Evolutionary conservation across 2,329 filamentous ascomycete genomes (phyloP), one percentile per base, ranked within the genome.

Genomic region (Colletotrichum sojae): DNA sequence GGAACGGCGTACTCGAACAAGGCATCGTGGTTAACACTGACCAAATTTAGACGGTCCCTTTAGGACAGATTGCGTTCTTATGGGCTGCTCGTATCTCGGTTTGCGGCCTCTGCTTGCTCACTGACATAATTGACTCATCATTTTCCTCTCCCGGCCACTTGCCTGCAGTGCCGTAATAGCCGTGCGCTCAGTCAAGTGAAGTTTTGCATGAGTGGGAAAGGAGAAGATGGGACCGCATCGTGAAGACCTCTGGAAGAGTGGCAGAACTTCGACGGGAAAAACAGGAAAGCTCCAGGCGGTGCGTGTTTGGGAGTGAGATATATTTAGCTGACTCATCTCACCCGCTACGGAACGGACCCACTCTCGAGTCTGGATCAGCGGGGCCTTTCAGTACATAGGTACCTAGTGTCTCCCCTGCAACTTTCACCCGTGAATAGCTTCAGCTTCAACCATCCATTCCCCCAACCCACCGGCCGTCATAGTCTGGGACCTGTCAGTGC

Each of bases 131-230:
- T 49, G 5, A 22, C 22, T 36, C 31, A 9, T 48, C 48, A 8
- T 6, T 6, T 9, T 31, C 9, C 27, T 31, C 27, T 10, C 27
- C 27, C 13, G 13, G 15, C 13, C 12, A 20, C 39, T 16, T 60
- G 13, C 18, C 15, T 18, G 25, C 16, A 25, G n/a, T 57, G 58
- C 60, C 52, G 60, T 20, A 18, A 20, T 22, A 59, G 60, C 65
- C 65, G 46, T 64, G 60, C 53, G 65, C 65, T 59, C 61, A 43
- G 49, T 59, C 54, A 59, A 48, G 54, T 25, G 48, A 55, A 68
- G 54, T 46, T 18, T 45, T 43, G 10, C 49, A 55, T 45, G 45
- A 25, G 40, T 43, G n/a, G 40, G 27, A 31, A 18, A 22, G 51
- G n/a, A 31, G n/a, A 15, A 55, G 61, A 59, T 25, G 61, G 31